Percentiles rank a stretch among this genome's conserved stretches.
These are phyloP conservation scores for Fistulinella prunicolor DNA, from an alignment of 768 basidiomycete species.

Conservation along the genomic window DNA sequence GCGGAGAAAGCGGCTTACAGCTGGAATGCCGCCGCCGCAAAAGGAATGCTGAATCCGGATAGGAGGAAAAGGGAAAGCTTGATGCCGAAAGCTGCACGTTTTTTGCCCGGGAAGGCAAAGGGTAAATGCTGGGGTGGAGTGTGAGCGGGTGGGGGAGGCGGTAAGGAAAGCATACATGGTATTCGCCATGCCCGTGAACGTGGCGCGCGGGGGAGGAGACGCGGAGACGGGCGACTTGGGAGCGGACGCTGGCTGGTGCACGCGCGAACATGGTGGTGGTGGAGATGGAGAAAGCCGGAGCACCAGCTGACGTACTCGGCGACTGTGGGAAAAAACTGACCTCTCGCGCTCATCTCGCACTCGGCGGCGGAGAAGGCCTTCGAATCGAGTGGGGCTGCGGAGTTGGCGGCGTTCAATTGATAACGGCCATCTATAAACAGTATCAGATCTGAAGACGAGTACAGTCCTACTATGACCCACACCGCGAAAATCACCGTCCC, in stretches of 20 bases:
- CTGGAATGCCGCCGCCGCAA: conserved; percentile 59
- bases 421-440: conserved; percentile 13
- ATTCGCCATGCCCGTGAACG: conserved; percentile 47
- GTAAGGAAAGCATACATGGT: conserved; percentile 43
- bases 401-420: background rate
- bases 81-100: conserved; percentile 42
- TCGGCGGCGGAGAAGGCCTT: background rate
- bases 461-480: conserved; percentile 45
- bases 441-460: too few species aligned
- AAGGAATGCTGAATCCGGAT: conserved; percentile 64
- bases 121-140: conserved; percentile 46
- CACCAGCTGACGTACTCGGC: too few species aligned
- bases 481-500: conserved; percentile 40
- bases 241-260: conserved; percentile 41
- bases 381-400: background rate
- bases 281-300: conserved; percentile 16
- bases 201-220: conserved; percentile 37
- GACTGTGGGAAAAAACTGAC: conserved; percentile 19
- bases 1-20: conserved; percentile 45
- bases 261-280: conserved; percentile 40
- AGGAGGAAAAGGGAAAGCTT: conserved; percentile 39
- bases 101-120: conserved; percentile 51
- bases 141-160: conserved; percentile 7
- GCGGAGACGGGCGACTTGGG: conserved; percentile 34
- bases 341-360: background rate